Conservation (phyloP, 345 rosid species). For the Alliaria petiolata region DNA sequence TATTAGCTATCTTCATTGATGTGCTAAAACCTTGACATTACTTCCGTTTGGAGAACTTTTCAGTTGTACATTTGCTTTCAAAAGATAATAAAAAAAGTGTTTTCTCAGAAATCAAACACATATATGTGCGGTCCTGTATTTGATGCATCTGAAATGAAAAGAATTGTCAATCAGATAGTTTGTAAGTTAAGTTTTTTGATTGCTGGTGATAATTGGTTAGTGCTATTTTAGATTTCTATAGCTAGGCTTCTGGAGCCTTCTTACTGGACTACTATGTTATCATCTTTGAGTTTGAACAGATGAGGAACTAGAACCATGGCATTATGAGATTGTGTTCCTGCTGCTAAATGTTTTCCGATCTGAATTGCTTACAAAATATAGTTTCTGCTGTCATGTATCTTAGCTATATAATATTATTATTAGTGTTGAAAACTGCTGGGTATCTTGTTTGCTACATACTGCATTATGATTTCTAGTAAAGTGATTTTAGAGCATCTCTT, state of each 20-base stretch:
- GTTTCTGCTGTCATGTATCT: not conserved
- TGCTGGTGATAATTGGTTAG: no score
- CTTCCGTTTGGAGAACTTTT: not conserved
- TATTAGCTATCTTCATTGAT: not conserved
- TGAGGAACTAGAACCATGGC: not conserved
- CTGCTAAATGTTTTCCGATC: not conserved
- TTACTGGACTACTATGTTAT: not conserved
- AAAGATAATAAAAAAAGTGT: no score
- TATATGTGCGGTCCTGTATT: no score
- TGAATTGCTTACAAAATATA: not conserved
- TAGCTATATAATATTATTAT: not conserved
- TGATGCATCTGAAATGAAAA: no score
- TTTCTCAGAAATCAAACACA: no score
- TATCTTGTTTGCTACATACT: not conserved
- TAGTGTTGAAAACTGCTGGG: not conserved
- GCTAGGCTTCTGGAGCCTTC: not conserved
- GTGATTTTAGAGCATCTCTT: no score
- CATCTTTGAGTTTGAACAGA: not conserved
- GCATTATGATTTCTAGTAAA: no score
- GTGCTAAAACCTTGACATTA: not conserved
- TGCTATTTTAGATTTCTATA: not conserved
- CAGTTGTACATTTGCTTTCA: not conserved
- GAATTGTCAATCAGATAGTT: no score
- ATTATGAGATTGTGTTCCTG: not conserved
- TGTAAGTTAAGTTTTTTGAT: no score